Base-by-base conservation (phyloP, 192 early-diverging fungal genomes). In the Kickxella alabastrina region DNA sequence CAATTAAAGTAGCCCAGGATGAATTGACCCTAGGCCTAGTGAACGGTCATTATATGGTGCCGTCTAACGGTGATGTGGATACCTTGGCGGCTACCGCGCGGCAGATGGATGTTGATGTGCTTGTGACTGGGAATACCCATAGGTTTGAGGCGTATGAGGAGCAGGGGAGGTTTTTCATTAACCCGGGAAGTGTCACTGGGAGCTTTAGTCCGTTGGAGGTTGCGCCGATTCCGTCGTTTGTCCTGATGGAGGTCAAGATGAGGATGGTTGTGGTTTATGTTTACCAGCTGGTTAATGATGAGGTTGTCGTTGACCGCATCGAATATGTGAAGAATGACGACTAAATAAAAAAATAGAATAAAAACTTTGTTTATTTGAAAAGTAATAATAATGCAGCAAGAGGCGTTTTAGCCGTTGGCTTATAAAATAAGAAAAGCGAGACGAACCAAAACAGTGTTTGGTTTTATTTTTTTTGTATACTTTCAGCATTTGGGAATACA, bases 121-220 rank as follows among this genome's bases (percentile, higher is more conserved):
- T 98, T 31, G 77, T 98, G 6, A 81, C 81, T 2, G 94, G 94
- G 6, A 85, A 92, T 37, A 93, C 92, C 3, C 93, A 97, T 68
- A 65, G 80, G 36, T 96, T 97, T 45, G 88, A 92, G 57, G 92
- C 92, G 22, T 93, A 84, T 72, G 95, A 97, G 68, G 71, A 85
- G 46, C 89, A 97, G 26, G 92, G 92, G 12, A 77, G 87, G 59
- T 93, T 94, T 53, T 98, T 91, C 65, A 82, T 96, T 25, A 92
- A 97, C 62, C 95, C 95, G 1, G 95, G 95, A n/a, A 90, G 85
- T 27, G 90, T 93, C 13, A 98, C 95, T 1, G 95, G 94, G 21
- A 90, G 89, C 1, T 93, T 82, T 52, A 73, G 61, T 41, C 67
- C 71, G 45, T 59, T 66, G 46, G 49, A 62, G 45, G 43, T 22